Evolutionary conservation across 805 yeast species (phyloP), one percentile per base, ranked within the genome.

Genomic region (Candida sonorensis): DNA sequence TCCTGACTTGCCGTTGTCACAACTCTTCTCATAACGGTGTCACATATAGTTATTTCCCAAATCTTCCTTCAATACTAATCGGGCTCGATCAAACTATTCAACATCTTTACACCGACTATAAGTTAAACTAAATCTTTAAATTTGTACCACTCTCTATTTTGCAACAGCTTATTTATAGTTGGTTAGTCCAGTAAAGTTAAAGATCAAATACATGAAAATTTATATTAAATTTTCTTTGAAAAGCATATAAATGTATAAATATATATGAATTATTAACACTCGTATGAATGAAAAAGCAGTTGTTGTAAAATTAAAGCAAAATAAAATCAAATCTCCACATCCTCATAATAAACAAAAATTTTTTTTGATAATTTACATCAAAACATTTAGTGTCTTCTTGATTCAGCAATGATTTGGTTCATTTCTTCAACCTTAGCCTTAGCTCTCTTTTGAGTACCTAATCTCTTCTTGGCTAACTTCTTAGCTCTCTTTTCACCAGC

Each of bases 401-500:
- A 77, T 72, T 88, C 95, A 67, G 95, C 83, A 70, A 90, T 90
- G 77, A 90, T 77, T 67, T 74, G 69, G 81, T 75, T 85, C 88
- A 94, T 83, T 74, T 88, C 96, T 75, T 92, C 99, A 67, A 92
- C 94, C 88, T 92, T 92, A 69, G 86, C 92, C 84, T 86, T 85
- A 62, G 97, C 97, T 80, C 99, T 94, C 77, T 79, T 81, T 82
- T 90, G 94, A 61, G 98, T 86, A 75, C 99, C 99, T 66, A 92
- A 85, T 85, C 92, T 90, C 95, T 85, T 92, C 92, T 92, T 92
- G 55, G 97, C 97, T 66, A 92, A 87, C 87, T 92, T 92, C 86
- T 92, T 85, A 57, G 99, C 98, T 79, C 97, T 92, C 94, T 92
- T 92, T 77, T 92, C 99, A 81, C 96, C 95, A 67, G 96, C 88